A percentile compares a stretch with the other conserved stretches of the same genome.
phyloP scores from a whole-genome alignment of 139 green algal species.

The Chlamydomonas asymmetrica region DNA sequence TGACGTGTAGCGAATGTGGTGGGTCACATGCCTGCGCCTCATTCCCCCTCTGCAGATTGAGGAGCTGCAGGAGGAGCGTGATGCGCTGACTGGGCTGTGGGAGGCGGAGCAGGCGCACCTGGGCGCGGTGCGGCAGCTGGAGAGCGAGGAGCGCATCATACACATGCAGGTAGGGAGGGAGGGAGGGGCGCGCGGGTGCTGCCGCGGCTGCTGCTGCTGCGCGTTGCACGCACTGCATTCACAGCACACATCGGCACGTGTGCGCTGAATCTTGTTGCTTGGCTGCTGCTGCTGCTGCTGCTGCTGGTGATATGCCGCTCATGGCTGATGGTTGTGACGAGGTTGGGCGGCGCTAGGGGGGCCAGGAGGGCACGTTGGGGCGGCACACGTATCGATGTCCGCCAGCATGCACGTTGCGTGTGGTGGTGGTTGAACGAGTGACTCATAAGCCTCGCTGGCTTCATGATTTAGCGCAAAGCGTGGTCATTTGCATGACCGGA shows the following conservation, averaged over 20 bases:
- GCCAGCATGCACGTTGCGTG: not conserved
- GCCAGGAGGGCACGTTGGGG: too few species aligned
- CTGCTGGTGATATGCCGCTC: too few species aligned
- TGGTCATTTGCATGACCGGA: not conserved
- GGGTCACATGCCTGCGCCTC: not conserved
- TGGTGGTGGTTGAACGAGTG: not conserved
- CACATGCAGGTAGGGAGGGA: not conserved
- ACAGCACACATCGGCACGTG: too few species aligned
- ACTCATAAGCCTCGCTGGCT: not conserved
- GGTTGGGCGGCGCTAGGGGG: too few species aligned
- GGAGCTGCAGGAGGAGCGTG: constrained; percentile 22
- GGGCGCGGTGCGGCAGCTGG: not conserved
- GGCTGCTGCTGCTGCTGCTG: too few species aligned
- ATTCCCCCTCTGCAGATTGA: not conserved
- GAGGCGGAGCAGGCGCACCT: constrained; percentile 14
- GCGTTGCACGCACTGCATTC: not conserved
- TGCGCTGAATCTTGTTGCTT: too few species aligned
- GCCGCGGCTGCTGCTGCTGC: not conserved
- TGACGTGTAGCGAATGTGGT: not conserved
- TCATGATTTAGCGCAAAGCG: not conserved
- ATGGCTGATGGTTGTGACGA: too few species aligned
- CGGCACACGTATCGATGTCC: not conserved
- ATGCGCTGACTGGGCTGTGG: not conserved
- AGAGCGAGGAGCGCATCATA: not conserved
- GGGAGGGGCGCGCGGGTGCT: not conserved